Evolutionary conservation across 83 land plant genomes (phyloP), one percentile per base, ranked within the genome.

Genomic region (Picea engelmannii): DNA sequence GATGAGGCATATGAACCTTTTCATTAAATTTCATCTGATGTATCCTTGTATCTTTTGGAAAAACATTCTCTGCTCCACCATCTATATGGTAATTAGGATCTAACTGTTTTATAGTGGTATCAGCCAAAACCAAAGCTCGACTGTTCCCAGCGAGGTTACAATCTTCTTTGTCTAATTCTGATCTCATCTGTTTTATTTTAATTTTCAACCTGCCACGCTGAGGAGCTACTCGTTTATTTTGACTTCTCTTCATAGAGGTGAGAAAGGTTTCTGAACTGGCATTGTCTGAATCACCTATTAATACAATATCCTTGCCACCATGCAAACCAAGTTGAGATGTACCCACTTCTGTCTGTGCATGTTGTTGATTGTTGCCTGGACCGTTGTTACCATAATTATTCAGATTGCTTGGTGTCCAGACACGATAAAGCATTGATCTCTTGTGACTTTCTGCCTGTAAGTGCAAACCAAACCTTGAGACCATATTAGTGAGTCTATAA

Each of bases 361-460:
- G 20, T 20, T 59, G 44, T 60, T 27, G 24, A 44, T 7, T 12
- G 6, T 65, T 40, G 52, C 15, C 31, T 73, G 80, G 31, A 66
- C n/a, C 15, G 5, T 31, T 40, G 47, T 52, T 47, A n/a, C 64
- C 27, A 58, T 76, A 87, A 65, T 77, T 69, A 70, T 80, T 79
- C 47, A 86, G 81, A 66, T 91, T 90, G 47, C 84, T 74, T 73
- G 85, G n/a, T 61, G 97, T 93, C 90, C 97, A 89, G 47, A 94
- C 81, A 70, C 99, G 92, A 84, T 94, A 95, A 4, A 84, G 68
- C 78, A 71, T 86, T 12, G 89, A 85, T 74, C 81, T 90, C 10
- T 96, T 91, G 87, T 91, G 90, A 75, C 79, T 92, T 82, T 96
- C 99, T 66, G 90, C 83, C 66, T 86, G 89, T 58, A 81, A 84